Evolutionary conservation across 257 asterid species (phyloP).

Genomic region (Pogostemon cablin): DNA sequence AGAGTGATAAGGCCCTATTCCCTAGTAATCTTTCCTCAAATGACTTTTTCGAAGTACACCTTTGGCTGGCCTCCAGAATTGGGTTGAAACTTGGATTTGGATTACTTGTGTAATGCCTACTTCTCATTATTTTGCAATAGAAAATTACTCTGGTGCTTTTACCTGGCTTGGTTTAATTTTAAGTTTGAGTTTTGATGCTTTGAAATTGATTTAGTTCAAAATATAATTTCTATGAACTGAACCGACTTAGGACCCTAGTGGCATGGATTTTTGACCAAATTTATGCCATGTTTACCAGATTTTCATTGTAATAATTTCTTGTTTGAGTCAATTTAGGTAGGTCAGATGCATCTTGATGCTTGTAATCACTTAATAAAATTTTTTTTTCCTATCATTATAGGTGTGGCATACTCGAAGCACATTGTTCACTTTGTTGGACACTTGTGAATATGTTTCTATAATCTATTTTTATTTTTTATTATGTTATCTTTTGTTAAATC

Average conservation of each 20-base stretch:
- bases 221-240: background rate
- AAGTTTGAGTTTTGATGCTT: background rate
- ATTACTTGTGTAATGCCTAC: slow-evolving; percentile 11
- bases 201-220: slow-evolving; percentile 4
- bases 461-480: background rate
- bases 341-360: background rate
- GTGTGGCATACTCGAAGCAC: slow-evolving; percentile 81
- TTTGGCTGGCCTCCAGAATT: background rate
- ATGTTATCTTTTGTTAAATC: background rate
- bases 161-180: slow-evolving; percentile 3
- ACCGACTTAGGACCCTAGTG: background rate
- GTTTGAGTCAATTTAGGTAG: slow-evolving; percentile 4
- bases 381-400: slow-evolving; percentile 39
- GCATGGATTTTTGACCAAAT: background rate
- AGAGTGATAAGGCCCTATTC: slow-evolving; percentile 4
- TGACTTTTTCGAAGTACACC: background rate
- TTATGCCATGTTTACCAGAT: background rate
- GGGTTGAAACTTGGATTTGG: background rate
- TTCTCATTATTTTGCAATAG: slow-evolving; percentile 16
- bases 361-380: slow-evolving; percentile 10
- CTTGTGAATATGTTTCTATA: slow-evolving; percentile 9
- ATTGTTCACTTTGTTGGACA: slow-evolving; percentile 53
- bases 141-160: background rate
- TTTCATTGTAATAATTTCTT: slow-evolving; percentile 19
- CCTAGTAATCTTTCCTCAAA: background rate